A percentile compares a stretch with the other conserved stretches of the same genome.
These are phyloP conservation scores for Leccinum ochraceum DNA, from an alignment of 768 basidiomycete genomes.

Conservation along the genomic window DNA sequence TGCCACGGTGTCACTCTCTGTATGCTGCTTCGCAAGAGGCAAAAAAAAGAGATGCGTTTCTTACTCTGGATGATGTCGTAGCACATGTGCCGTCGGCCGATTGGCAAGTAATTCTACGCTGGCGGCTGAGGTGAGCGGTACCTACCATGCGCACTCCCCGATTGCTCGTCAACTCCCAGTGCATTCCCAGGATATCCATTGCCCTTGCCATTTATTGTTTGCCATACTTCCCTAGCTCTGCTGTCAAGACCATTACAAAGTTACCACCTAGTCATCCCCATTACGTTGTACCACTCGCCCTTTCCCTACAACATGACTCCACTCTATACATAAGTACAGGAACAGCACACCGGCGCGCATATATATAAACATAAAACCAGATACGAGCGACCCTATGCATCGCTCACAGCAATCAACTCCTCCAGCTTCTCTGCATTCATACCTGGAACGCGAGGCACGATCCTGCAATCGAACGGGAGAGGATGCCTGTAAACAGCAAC, in stretches of 20 bases:
- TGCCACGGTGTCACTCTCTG: not conserved
- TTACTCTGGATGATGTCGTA: not conserved
- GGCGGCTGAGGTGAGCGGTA: not conserved
- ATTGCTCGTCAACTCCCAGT: not conserved
- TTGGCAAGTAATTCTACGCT: not conserved
- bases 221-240: too few species aligned
- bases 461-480: slow-evolving; percentile 8
- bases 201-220: too few species aligned
- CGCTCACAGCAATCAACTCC: slow-evolving; percentile 7
- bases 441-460: slow-evolving; percentile 7
- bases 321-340: not conserved
- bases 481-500: slow-evolving; percentile 1
- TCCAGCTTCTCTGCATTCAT: slow-evolving; percentile 6
- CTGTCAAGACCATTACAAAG: too few species aligned
- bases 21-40: not conserved
- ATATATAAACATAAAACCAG: not conserved
- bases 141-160: not conserved
- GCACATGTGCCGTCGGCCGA: not conserved
- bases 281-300: too few species aligned
- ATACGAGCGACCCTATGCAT: not conserved
- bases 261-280: too few species aligned
- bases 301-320: too few species aligned
- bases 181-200: too few species aligned
- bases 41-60: not conserved
- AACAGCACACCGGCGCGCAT: not conserved